A percentile compares a stretch with the other conserved stretches of the same genome.
Evolutionary conservation across 2,329 filamentous ascomycete species (phyloP).

Genomic region (Xylariales sp.): DNA sequence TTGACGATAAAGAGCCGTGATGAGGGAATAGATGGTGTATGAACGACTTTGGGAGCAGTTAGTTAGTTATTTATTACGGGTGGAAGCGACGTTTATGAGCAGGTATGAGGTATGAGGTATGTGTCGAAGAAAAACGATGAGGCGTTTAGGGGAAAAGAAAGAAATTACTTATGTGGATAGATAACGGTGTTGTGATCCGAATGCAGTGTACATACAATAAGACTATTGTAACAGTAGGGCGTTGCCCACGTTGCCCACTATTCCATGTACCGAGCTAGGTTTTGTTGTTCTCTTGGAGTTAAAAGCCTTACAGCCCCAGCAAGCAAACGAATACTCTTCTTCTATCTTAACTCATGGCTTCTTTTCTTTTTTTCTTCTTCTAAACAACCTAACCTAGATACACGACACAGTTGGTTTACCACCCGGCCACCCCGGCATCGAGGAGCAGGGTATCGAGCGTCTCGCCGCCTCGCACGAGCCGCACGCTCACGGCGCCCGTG

Average conservation of each 20-base stretch:
- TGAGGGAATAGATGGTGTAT: not conserved
- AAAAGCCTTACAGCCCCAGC: too few species aligned
- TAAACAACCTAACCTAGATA: too few species aligned
- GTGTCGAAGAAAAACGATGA: conserved; percentile 1
- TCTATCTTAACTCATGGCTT: too few species aligned
- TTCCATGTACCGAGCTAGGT: too few species aligned
- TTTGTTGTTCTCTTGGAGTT: too few species aligned
- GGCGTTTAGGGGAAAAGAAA: not conserved
- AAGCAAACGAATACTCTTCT: too few species aligned
- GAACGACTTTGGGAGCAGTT: conserved; percentile 11
- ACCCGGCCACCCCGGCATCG: too few species aligned
- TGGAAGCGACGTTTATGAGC: not conserved
- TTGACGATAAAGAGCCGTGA: not conserved
- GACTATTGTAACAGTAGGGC: not conserved
- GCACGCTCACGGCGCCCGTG: too few species aligned
- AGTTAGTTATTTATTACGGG: not conserved
- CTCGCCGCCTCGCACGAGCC: too few species aligned
- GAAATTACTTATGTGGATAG: conserved; percentile 5
- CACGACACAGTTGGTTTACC: too few species aligned
- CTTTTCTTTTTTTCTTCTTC: too few species aligned
- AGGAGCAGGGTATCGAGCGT: too few species aligned
- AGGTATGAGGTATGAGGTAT: conserved; percentile 16
- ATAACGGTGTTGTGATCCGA: not conserved
- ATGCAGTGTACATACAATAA: conserved; percentile 1
- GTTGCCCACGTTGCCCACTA: not conserved